A percentile compares a stretch with the other conserved stretches of the same genome.
Evolutionary conservation across 2,329 filamentous ascomycete genomes (phyloP).

Genomic region (Bisporella sp.): DNA sequence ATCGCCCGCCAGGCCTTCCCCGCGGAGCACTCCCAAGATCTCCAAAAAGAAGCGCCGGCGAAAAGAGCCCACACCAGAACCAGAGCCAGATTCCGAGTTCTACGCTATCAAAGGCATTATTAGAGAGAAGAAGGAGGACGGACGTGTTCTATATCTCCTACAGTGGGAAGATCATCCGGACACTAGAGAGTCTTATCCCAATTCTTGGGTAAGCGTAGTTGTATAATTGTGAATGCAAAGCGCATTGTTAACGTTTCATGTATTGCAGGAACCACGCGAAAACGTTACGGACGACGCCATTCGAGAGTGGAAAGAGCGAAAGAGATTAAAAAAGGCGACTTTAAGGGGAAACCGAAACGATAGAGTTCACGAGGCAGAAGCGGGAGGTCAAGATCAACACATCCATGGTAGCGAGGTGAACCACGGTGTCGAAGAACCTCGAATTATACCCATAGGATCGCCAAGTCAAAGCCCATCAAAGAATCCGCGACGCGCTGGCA

Average conservation of each 20-base stretch:
- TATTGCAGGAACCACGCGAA: slow-evolving; percentile 19
- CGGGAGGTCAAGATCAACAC: background rate
- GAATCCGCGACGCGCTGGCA: slow-evolving; percentile 6
- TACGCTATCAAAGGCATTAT: slow-evolving; percentile 11
- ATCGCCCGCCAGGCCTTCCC: background rate
- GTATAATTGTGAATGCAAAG: background rate
- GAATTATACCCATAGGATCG: slow-evolving; percentile 14
- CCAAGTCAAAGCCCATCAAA: slow-evolving; percentile 11
- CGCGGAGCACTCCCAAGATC: too few relatives aligned
- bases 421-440: background rate
- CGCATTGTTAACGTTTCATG: background rate
- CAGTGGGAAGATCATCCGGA: slow-evolving; percentile 48
- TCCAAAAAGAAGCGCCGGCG: background rate
- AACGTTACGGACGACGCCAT: slow-evolving; percentile 5
- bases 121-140: slow-evolving; percentile 9
- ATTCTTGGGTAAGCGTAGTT: slow-evolving; percentile 41
- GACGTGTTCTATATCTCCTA: slow-evolving; percentile 39
- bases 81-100: background rate
- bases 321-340: background rate
- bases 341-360: background rate
- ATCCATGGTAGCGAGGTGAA: background rate
- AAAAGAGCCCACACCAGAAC: background rate
- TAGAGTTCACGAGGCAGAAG: background rate
- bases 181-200: slow-evolving; percentile 40
- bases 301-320: slow-evolving; percentile 6